Percentiles rank a stretch among this genome's conserved stretches.
These are phyloP conservation scores for Furcasterigmium furcatum DNA, from an alignment of 2,329 filamentous ascomycete species.

Conservation along the genomic window DNA sequence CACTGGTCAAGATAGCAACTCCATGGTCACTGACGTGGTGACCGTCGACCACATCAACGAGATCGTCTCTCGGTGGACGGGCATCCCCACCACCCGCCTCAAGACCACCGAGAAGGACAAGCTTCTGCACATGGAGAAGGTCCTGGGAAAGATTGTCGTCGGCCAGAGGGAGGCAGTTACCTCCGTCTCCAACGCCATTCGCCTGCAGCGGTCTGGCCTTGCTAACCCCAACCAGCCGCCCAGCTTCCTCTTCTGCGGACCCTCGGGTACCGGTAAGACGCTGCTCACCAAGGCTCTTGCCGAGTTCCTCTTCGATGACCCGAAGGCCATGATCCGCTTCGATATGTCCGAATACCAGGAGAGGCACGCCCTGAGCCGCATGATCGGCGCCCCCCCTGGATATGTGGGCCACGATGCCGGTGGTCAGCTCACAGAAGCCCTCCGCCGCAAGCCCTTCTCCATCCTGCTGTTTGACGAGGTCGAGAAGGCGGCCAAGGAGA, in stretches of 20 bases:
- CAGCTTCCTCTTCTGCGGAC: slow-evolving; percentile 98
- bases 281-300: slow-evolving; percentile 94
- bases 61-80: slow-evolving; percentile 96
- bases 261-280: slow-evolving; percentile 97
- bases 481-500: slow-evolving; percentile 97
- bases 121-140: slow-evolving; percentile 93
- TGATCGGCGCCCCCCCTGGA: slow-evolving; percentile 96
- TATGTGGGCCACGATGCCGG: slow-evolving; percentile 97
- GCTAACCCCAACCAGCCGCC: slow-evolving; percentile 95
- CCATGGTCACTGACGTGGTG: slow-evolving; percentile 88
- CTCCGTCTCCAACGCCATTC: slow-evolving; percentile 93
- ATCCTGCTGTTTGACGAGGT: slow-evolving; percentile 98
- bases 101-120: slow-evolving; percentile 98
- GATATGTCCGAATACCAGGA: slow-evolving; percentile 99
- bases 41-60: slow-evolving; percentile 98
- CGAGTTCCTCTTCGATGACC: slow-evolving; percentile 96
- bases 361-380: slow-evolving; percentile 87
- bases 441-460: slow-evolving; percentile 93
- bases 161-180: slow-evolving; percentile 92
- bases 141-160: slow-evolving; percentile 79
- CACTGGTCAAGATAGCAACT: slow-evolving; percentile 54
- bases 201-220: slow-evolving; percentile 90
- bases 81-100: slow-evolving; percentile 90
- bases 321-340: slow-evolving; percentile 97
- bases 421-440: slow-evolving; percentile 90